Base-by-base conservation (phyloP, 805 yeast genomes). In the Ogataea populi-albae region DNA sequence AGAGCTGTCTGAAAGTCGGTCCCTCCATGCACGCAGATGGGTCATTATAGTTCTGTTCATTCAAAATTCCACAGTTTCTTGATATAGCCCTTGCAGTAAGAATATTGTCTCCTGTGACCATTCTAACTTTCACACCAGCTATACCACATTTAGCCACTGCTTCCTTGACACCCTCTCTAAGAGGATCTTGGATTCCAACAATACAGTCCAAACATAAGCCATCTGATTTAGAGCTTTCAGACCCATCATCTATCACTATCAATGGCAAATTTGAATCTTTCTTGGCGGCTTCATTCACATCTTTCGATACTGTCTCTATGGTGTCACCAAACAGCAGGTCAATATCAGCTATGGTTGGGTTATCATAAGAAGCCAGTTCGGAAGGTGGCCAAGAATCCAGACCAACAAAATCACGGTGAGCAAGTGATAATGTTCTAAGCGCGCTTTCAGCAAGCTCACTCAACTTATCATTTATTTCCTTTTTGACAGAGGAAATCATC, bases 71-170 rank as follows among this genome's bases (percentile, higher is more conserved):
- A 66, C 98, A 93, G 37, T 81, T 81, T 41, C 72, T 66, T 2
- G 97, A 87, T 48, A 93, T 93, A 0, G 98, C 94, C 46, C 76
- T 79, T 4, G 98, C 99, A 3, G 99, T 93, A 28, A 79, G 64
- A 38, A 91, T 59, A 55, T 91, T 91, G 61, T 93, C 99, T 61
- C 99, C 99, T 15, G 99, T 93, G 29, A 93, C 97, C 98, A 93
- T 93, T 49, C 96, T 74, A 14, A 93, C 98, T 17, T 83, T 75
- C 17, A 93, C 98, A 39, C 98, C 98, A 1, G 98, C 98, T 22
- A 68, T 68, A 49, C 77, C 80, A 65, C 98, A 93, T 54, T 83
- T 82, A 25, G 70, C 68, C 19, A 93, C 96, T 1, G 98, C 95
- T 27, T 81, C 79, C n/a, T 78, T 72, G 7, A 93, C 98, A 44